Base-by-base conservation (phyloP, 2,329 filamentous ascomycete genomes). In the Tricladium varicosporioides region DNA sequence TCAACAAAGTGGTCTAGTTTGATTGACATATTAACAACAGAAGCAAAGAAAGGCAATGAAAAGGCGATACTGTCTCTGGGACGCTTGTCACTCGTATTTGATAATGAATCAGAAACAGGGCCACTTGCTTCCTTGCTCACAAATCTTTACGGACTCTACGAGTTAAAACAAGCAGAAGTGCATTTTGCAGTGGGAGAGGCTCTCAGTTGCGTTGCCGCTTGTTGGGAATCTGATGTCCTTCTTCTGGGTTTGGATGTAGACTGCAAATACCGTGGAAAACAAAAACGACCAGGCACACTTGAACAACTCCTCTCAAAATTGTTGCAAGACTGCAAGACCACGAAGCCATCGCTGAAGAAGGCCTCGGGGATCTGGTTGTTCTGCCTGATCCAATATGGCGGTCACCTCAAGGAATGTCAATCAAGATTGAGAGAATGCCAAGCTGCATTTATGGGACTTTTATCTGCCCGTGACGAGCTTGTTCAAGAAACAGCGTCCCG, bases 341-440 rank as follows among this genome's bases (percentile, higher is more conserved):
- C 91, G 0, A 97, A 97, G 68, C 94, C 94, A 1, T 89, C 92
- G 0, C 77, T 97, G 4, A 86, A 92, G 65, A 96, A 96, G 70
- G 92, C 93, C 2, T 93, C 92, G 0, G 92, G 92, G 0, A 96
- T 99, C 65, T 97, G 94, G 94, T 81, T 97, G 0, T 86, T 97
- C 58, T 96, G 89, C 67, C 75, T 97, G 2, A 86, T 97, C 8
- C 92, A 97, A 69, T 92, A 94, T 71, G 95, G 92, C 69, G 91
- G 91, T 0, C 86, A 92, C 62, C 76, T 91, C n/a, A 70, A 77
- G 2, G 83, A 90, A 61, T 81, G 97, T 5, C 90, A 95, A 68
- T 76, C 78, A 4, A 83, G 85, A 11, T 77, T 99, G 42, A 81
- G 90, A 50, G 84, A 91, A 65, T 92, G 88, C 57, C 94, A 99